Percentiles rank a stretch among this genome's conserved stretches.
These are phyloP conservation scores for Pelargonium australe DNA, from an alignment of 441 rosid species.

Conservation along the genomic window DNA sequence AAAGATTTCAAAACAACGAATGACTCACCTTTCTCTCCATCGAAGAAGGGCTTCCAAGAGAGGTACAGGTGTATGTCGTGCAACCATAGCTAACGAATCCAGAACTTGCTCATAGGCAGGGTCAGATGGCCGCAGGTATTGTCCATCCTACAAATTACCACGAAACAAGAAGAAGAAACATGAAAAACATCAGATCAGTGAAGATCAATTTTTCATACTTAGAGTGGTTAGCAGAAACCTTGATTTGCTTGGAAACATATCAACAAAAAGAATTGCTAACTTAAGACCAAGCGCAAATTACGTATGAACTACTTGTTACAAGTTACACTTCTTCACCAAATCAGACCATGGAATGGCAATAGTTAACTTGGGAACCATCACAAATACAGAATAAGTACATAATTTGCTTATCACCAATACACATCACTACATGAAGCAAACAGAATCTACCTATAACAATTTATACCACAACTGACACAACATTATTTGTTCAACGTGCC, in stretches of 20 bases:
- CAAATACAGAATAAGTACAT: not conserved
- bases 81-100: constrained; percentile 97
- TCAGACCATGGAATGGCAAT: not conserved
- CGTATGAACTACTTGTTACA: not conserved
- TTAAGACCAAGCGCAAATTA: not conserved
- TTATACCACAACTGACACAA: not conserved
- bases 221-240: not conserved
- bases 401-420: too few species aligned
- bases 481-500: not conserved
- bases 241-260: not conserved
- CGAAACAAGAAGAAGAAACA: constrained; percentile 9
- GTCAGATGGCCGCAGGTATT: constrained; percentile 91
- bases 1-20: not conserved
- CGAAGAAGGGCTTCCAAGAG: constrained; percentile 91
- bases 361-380: not conserved
- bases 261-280: not conserved
- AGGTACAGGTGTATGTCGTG: constrained; percentile 96
- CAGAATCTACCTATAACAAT: not conserved
- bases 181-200: not conserved
- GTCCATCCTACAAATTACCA: constrained; percentile 74
- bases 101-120: constrained; percentile 98
- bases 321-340: not conserved
- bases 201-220: too few species aligned
- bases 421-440: too few species aligned
- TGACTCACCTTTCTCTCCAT: constrained; percentile 81